A percentile compares a stretch with the other conserved stretches of the same genome.
These are phyloP conservation scores for Decorospora gaudefroyi DNA, from an alignment of 2,329 filamentous ascomycete genomes.

Conservation along the genomic window DNA sequence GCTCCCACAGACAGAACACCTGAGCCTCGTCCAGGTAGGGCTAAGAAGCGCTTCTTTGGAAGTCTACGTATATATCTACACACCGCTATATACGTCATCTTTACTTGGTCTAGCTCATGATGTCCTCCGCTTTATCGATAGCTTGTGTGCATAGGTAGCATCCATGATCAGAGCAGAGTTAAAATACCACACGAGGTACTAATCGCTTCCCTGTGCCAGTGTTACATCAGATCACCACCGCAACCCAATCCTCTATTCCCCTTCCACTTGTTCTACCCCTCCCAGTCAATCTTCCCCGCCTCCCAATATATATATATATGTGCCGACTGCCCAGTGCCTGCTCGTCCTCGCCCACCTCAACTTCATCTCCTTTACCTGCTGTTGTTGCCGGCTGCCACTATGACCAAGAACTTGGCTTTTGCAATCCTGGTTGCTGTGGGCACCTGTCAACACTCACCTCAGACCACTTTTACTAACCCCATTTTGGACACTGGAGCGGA, in stretches of 20 bases:
- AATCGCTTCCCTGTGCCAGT: not conserved
- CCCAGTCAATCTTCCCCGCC: slow-evolving; percentile 11
- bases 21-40: slow-evolving; percentile 8
- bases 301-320: slow-evolving; percentile 9
- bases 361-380: not conserved
- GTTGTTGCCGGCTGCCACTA: slow-evolving; percentile 5
- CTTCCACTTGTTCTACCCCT: slow-evolving; percentile 9
- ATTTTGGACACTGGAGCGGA: slow-evolving; percentile 52
- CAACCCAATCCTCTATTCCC: not conserved
- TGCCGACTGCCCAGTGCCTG: not conserved
- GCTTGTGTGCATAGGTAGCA: no score
- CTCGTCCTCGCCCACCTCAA: not conserved
- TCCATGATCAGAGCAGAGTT: slow-evolving; percentile 3
- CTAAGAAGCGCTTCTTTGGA: no score
- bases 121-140: not conserved
- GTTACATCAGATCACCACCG: slow-evolving; percentile 2
- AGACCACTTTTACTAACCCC: slow-evolving; percentile 53
- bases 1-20: slow-evolving; percentile 3
- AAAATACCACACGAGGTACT: not conserved
- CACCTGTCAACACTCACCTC: slow-evolving; percentile 25
- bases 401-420: slow-evolving; percentile 26
- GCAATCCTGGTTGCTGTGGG: slow-evolving; percentile 26
- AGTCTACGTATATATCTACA: no score
- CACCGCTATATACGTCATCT: not conserved
- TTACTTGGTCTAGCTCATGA: no score